Evolutionary conservation across 2,329 filamentous ascomycete genomes (phyloP).

Genomic region (Paraconiothyrium sp.): DNA sequence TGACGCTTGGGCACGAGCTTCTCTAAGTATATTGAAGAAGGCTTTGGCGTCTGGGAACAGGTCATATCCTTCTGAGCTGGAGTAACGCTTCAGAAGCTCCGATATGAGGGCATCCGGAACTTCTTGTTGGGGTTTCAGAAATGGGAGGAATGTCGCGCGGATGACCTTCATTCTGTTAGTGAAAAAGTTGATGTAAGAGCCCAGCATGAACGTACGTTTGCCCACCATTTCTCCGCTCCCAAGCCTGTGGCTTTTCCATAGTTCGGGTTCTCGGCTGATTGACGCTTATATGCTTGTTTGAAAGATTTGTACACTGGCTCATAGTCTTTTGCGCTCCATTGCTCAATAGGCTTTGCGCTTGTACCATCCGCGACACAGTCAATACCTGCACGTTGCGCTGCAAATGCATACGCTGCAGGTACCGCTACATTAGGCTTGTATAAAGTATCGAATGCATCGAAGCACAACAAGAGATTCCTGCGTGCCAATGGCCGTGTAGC

Average conservation of each 20-base stretch:
- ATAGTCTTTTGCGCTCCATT: slow-evolving; percentile 33
- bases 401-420: slow-evolving; percentile 62
- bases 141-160: slow-evolving; percentile 54
- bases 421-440: slow-evolving; percentile 64
- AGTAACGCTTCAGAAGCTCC: slow-evolving; percentile 63
- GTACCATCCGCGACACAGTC: slow-evolving; percentile 48
- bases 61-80: slow-evolving; percentile 62
- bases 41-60: slow-evolving; percentile 58
- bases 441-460: slow-evolving; percentile 73
- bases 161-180: slow-evolving; percentile 60
- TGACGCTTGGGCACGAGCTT: neutral
- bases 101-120: slow-evolving; percentile 59
- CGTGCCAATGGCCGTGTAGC: slow-evolving; percentile 20
- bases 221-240: slow-evolving; percentile 67
- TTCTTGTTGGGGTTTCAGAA: slow-evolving; percentile 37
- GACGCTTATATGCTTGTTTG: slow-evolving; percentile 58
- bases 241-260: slow-evolving; percentile 65
- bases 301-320: slow-evolving; percentile 43
- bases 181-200: neutral
- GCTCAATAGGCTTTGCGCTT: slow-evolving; percentile 22
- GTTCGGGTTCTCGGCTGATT: slow-evolving; percentile 63
- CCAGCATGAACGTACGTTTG: slow-evolving; percentile 56
- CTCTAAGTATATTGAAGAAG: slow-evolving; percentile 55
- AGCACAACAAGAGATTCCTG: slow-evolving; percentile 65
- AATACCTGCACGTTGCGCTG: slow-evolving; percentile 63